A percentile compares a stretch with the other conserved stretches of the same genome.
phyloP scores from a whole-genome alignment of 176 grass and related monocot species.

The Juncus effusus region DNA sequence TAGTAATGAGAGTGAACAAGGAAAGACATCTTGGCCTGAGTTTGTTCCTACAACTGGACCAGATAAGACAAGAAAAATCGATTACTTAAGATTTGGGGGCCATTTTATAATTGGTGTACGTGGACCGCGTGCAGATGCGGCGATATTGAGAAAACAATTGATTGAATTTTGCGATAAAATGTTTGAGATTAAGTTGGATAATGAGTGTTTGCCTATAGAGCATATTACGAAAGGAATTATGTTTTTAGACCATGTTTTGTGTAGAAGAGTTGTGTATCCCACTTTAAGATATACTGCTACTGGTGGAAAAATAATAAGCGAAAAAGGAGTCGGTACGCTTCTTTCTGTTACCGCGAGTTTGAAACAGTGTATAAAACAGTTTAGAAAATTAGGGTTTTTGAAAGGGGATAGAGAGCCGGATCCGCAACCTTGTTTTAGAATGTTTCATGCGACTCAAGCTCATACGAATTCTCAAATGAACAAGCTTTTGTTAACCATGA shows the following conservation, averaged over 20 bases:
- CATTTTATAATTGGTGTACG: constrained; percentile 87
- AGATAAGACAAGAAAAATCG: constrained; percentile 90
- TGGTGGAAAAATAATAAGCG: constrained; percentile 96
- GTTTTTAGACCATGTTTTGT: constrained; percentile 95
- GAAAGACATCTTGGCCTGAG: constrained; percentile 90
- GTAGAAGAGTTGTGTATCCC: constrained; percentile 88
- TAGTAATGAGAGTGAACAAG: constrained; percentile 63
- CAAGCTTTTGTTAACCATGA: constrained; percentile 79
- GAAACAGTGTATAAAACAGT: constrained; percentile 91
- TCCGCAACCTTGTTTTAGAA: constrained; percentile 91
- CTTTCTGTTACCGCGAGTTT: constrained; percentile 87
- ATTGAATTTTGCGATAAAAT: constrained; percentile 84
- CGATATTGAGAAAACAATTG: constrained; percentile 78
- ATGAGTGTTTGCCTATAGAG: constrained; percentile 85
- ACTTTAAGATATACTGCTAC: constrained; percentile 84
- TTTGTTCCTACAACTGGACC: constrained; percentile 89
- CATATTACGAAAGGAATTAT: constrained; percentile 98
- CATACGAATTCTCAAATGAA: constrained; percentile 98
- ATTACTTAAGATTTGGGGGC: constrained; percentile 79
- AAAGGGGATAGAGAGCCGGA: constrained; percentile 95
- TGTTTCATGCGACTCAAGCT: constrained; percentile 97
- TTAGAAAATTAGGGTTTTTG: constrained; percentile 79
- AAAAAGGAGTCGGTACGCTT: constrained; percentile 93
- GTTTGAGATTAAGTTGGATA: constrained; percentile 78
- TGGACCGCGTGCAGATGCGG: constrained; percentile 75